phyloP scores from a whole-genome alignment of 345 rosid genomes.

The Diplotaxis tenuifolia region DNA sequence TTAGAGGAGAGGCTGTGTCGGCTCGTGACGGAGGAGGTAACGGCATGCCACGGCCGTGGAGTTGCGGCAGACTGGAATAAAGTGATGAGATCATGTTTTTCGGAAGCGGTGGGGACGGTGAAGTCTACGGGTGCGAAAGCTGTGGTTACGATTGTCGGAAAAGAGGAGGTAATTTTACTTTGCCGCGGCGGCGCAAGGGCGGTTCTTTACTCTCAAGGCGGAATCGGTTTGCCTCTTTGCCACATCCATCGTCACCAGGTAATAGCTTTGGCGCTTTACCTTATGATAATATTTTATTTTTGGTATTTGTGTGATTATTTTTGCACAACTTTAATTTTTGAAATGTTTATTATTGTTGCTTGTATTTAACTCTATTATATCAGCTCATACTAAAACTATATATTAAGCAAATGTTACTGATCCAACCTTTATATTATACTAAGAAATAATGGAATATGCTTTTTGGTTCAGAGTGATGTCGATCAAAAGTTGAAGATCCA shows the following conservation, averaged over 20 bases:
- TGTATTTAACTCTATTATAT: not conserved
- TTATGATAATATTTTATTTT: not conserved
- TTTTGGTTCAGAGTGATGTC: no score
- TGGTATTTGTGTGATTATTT: not conserved
- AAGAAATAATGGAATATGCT: not conserved
- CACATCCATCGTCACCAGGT: slow-evolving; percentile 31
- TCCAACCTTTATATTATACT: not conserved
- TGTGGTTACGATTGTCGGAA: slow-evolving; percentile 27
- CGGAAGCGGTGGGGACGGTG: not conserved
- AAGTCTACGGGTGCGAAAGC: not conserved
- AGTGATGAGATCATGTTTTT: slow-evolving; percentile 29
- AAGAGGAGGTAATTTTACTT: slow-evolving; percentile 17
- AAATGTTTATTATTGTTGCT: not conserved
- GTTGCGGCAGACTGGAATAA: slow-evolving; percentile 22
- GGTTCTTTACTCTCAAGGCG: slow-evolving; percentile 28
- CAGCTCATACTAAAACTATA: not conserved
- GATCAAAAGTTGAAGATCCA: slow-evolving; percentile 23
- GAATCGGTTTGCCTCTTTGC: slow-evolving; percentile 31
- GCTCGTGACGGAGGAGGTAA: slow-evolving; percentile 31
- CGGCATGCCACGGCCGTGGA: slow-evolving; percentile 4
- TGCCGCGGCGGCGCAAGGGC: slow-evolving; percentile 36
- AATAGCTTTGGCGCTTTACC: not conserved
- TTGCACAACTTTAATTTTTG: not conserved
- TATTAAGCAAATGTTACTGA: not conserved
- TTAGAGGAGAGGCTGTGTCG: slow-evolving; percentile 23